phyloP scores from a whole-genome alignment of 2,329 filamentous ascomycete species.

The Hypoxylon sp. region DNA sequence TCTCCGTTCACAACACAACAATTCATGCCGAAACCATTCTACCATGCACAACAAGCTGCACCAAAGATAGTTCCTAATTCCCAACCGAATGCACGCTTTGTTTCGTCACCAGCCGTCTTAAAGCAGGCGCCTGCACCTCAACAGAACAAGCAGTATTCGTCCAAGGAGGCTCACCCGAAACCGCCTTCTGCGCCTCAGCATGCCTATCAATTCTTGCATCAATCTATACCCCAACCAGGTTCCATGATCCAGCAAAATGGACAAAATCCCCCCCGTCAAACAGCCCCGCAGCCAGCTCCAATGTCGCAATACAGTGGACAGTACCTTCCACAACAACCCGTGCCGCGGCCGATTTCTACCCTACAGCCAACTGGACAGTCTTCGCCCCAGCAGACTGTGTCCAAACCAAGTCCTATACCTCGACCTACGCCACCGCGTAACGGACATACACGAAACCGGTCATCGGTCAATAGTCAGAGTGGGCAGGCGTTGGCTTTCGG shows the following conservation, averaged over 20 bases:
- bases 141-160: conserved; percentile 8
- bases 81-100: conserved; percentile 20
- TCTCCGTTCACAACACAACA: conserved; percentile 48
- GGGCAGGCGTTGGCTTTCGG: conserved; percentile 52
- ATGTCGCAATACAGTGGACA: conserved; percentile 6
- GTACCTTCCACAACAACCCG: conserved; percentile 28
- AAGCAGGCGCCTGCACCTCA: conserved; percentile 25
- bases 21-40: conserved; percentile 40
- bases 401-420: conserved; percentile 43
- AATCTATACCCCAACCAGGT: conserved; percentile 18
- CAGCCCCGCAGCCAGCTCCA: conserved; percentile 32
- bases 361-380: conserved; percentile 30
- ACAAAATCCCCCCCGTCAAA: conserved; percentile 19
- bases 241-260: conserved; percentile 14
- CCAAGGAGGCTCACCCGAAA: conserved; percentile 20
- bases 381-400: conserved; percentile 33
- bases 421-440: conserved; percentile 43
- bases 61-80: conserved; percentile 18
- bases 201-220: conserved; percentile 22
- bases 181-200: conserved; percentile 15
- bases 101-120: conserved; percentile 23
- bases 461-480: conserved; percentile 49
- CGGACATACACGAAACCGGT: conserved; percentile 51
- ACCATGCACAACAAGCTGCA: conserved; percentile 21
- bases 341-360: conserved; percentile 35